Evolutionary conservation across 225 moss, liverwort and hornwort genomes (phyloP).

Genomic region (Climacium dendroides): DNA sequence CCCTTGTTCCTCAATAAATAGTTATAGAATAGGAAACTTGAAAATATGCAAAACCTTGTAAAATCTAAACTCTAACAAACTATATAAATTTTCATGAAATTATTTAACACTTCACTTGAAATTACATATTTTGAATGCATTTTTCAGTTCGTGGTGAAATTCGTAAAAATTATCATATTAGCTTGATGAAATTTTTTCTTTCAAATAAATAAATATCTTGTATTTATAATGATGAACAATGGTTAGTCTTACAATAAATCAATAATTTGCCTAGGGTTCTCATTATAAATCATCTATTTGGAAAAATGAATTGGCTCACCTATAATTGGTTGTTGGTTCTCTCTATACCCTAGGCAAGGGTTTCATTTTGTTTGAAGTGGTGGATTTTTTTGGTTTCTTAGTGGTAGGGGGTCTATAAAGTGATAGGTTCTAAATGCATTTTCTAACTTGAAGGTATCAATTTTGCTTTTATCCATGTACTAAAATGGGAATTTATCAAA

Average conservation of each 20-base stretch:
- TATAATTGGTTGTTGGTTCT: accelerated
- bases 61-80: background rate
- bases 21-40: background rate
- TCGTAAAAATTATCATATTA: background rate
- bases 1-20: background rate
- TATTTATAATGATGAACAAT: background rate
- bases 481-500: background rate
- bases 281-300: accelerated
- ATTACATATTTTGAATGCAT: background rate
- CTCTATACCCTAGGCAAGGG: accelerated
- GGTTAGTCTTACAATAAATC: accelerated
- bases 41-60: background rate
- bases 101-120: background rate
- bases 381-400: background rate
- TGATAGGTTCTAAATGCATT: accelerated
- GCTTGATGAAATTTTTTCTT: background rate
- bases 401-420: no score
- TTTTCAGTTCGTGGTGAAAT: background rate
- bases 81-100: background rate
- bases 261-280: accelerated
- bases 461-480: background rate
- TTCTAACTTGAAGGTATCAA: no score
- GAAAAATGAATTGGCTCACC: no score
- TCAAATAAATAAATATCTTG: background rate
- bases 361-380: accelerated